Evolutionary conservation across 176 grass and related monocot species (phyloP).

Genomic region (Oryza glumipatula): DNA sequence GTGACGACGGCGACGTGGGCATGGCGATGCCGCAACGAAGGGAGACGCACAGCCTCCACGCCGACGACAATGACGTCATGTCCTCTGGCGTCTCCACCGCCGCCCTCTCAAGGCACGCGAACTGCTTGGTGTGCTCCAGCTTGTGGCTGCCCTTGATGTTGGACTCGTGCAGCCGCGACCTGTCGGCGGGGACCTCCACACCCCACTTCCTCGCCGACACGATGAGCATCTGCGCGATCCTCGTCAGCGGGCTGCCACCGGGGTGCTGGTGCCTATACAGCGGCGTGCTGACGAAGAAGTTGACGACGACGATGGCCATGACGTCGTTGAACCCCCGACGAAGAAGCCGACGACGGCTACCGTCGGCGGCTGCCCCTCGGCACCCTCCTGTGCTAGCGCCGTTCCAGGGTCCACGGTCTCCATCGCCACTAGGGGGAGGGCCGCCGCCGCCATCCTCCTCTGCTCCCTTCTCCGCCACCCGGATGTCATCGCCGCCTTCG

Average conservation of each 20-base stretch:
- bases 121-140: constrained; percentile 71
- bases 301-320: too few species aligned
- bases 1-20: too few species aligned
- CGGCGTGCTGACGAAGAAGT: constrained; percentile 64
- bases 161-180: constrained; percentile 58
- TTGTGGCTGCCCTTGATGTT: constrained; percentile 75
- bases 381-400: too few species aligned
- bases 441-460: too few species aligned
- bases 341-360: constrained; percentile 58
- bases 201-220: constrained; percentile 48
- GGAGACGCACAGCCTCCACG: constrained; percentile 61
- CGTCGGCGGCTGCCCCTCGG: constrained; percentile 50
- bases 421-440: too few species aligned
- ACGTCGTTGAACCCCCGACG: too few species aligned
- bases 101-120: constrained; percentile 73
- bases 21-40: too few species aligned
- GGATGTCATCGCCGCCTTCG: too few species aligned
- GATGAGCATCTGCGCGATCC: constrained; percentile 76
- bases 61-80: neutral
- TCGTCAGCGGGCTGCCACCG: constrained; percentile 74
- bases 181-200: constrained; percentile 51
- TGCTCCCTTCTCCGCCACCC: too few species aligned
- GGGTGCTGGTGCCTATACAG: constrained; percentile 77
- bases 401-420: too few species aligned
- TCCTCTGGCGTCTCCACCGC: constrained; percentile 56